A percentile compares a stretch with the other conserved stretches of the same genome.
Evolutionary conservation across 1,284 basidiomycete genomes (phyloP).

Genomic region (Veloboletus limbatus): DNA sequence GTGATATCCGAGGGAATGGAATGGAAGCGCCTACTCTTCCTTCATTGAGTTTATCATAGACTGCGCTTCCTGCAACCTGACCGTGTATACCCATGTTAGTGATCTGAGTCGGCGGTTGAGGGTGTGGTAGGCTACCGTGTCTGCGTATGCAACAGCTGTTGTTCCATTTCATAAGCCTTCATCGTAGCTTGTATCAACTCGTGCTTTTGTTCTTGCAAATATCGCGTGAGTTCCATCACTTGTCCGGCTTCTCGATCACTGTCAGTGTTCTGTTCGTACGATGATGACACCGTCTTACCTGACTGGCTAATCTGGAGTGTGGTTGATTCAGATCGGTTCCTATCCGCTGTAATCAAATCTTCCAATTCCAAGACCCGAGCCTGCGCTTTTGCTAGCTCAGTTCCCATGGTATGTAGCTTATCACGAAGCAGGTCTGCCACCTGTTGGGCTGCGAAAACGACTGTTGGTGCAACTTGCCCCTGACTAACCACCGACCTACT

Average conservation of each 20-base stretch:
- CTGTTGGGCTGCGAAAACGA: conserved; percentile 42
- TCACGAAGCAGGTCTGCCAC: conserved; percentile 53
- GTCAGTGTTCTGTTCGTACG: conserved; percentile 14
- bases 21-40: conserved; percentile 31
- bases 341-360: conserved; percentile 30
- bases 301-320: conserved; percentile 25
- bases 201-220: conserved; percentile 29
- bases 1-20: conserved; percentile 12
- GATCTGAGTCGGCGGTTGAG: conserved; percentile 1
- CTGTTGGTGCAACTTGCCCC: conserved; percentile 24
- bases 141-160: conserved; percentile 24
- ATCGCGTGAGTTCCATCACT: conserved; percentile 22
- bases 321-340: conserved; percentile 27
- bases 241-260: conserved; percentile 21
- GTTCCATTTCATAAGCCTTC: conserved; percentile 28
- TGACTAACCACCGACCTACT: conserved; percentile 32
- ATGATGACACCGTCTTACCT: conserved; percentile 24
- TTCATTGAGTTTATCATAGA: conserved; percentile 28
- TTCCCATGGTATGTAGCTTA: conserved; percentile 44
- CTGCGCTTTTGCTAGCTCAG: conserved; percentile 43
- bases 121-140: conserved; percentile 18
- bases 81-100: conserved; percentile 14
- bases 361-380: conserved; percentile 42
- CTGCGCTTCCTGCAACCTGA: conserved; percentile 31
- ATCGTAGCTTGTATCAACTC: conserved; percentile 26